Base-by-base conservation (phyloP, 345 rosid genomes). In the Jatropha curcas region DNA sequence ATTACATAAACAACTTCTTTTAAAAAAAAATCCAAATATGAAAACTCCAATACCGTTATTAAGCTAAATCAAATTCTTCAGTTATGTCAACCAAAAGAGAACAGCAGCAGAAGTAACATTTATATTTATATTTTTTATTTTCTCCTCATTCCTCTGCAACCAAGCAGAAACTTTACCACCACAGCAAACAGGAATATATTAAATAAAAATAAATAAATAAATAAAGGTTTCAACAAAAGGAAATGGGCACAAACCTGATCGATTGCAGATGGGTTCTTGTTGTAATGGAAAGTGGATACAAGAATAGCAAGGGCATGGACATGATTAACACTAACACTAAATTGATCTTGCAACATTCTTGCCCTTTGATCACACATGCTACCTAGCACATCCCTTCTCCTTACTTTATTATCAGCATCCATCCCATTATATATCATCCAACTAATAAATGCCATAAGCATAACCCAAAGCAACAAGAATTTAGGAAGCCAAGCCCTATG, bases 341-440 rank as follows among this genome's bases (percentile, higher is more conserved):
- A 95, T 68, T 89, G 99, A 85, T 95, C 99, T 73, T 95, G 97
- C 85, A 95, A 77, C 98, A 95, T 95, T 71, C 99, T 86, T 0
- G 99, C 97, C 79, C 99, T 84, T 71, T 90, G 92, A 77, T 95
- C 98, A 84, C 99, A 95, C 99, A 92, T 95, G 71, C 92, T 88
- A 7, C 80, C 84, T 79, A 95, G 61, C 20, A 82, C 89, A 59
- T 95, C 99, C 76, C 84, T 84, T 81, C 97, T 90, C 80, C 90
- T 80, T 65, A 85, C 84, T 76, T 86, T 91, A 65, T 80, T 84
- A 22, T 80, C 67, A 70, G 82, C 84, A 78, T 95, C 92, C 94
- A 92, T 89, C 20, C 65, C 33, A 68, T 78, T 80, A 79, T 83
- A 95, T 71, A 91, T 80, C 66, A 43, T 53, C 71, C 68, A 45